Base-by-base conservation (phyloP, 2,329 filamentous ascomycete species). In the Trichoderma sp. region DNA sequence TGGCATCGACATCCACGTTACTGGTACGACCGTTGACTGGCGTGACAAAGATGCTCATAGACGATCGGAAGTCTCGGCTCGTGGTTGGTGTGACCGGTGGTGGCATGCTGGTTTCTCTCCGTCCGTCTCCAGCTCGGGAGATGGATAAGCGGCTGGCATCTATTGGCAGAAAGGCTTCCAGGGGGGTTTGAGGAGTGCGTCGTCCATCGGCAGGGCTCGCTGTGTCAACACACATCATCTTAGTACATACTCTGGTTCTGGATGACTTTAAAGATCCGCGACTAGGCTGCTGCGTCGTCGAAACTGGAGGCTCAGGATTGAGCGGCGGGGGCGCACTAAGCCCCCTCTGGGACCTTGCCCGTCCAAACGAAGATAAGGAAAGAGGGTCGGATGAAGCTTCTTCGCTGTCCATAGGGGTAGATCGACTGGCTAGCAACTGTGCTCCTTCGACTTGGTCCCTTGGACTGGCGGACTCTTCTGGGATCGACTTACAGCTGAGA, bases 91-190 rank as follows among this genome's bases (percentile, higher is more conserved):
- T 98, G 1, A 93, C 94, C 1, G 95, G 95, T 23, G 82, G 80
- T 20, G 81, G 82, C 76, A 82, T 82, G 47, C 53, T 76, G 50
- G 57, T 77, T 23, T 82, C 81, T 12, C 80, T 76, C 39, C 80
- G 79, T 15, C 76, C 75, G 50, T 84, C 82, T 12, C 77, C 75
- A 20, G 85, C 84, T 71, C 89, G 91, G 4, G 93, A 96, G 72
- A 97, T 95, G 1, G 94, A 95, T 20, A 97, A 84, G 50, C 90
- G 89, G 80, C 93, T 97, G 1, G 94, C 91, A 79, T 98, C 95
- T 7, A 92, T 91, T 30, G 93, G 92, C 30, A 91, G 86, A 77
- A 93, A 87, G 68, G 86, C 87, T 73, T 96, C 94, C 63, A 89
- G 89, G 0, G 95, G 95, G 0, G 95, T 98, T 72, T 89, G 92